A percentile compares a stretch with the other conserved stretches of the same genome.
Conservation (phyloP, 2,329 filamentous ascomycete species). For the Fusarium lyarnte region DNA sequence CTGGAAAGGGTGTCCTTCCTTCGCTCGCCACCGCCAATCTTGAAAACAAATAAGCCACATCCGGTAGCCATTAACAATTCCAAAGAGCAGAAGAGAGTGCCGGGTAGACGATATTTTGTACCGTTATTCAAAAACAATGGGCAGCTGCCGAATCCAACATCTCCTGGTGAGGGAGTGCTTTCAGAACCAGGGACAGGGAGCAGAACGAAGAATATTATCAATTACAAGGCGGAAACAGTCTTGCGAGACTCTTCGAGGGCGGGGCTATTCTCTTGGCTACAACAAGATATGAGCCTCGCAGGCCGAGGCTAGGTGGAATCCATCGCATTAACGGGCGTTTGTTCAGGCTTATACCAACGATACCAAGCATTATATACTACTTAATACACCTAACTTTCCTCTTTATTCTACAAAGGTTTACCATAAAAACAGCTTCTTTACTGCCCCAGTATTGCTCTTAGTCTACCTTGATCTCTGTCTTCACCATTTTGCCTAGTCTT, state of each 20-base stretch:
- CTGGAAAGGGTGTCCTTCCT: not conserved
- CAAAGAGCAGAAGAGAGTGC: not conserved
- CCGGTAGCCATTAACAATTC: not conserved
- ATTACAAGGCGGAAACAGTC: conserved; percentile 7
- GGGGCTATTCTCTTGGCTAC: conserved; percentile 17
- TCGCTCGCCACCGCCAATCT: not conserved
- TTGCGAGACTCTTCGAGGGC: conserved; percentile 20
- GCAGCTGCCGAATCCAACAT: conserved; percentile 24
- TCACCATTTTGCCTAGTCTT: not conserved
- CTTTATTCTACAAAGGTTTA: not conserved
- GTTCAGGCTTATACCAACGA: not conserved
- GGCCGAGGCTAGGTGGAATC: not conserved
- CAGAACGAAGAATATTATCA: not conserved
- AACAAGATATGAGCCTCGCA: conserved; percentile 28
- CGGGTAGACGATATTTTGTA: conserved; percentile 34
- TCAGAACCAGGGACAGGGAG: not conserved
- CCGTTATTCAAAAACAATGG: conserved; percentile 27
- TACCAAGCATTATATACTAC: too few relatives aligned
- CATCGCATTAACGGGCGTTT: not conserved
- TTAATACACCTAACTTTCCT: not conserved
- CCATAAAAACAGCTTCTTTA: too few relatives aligned
- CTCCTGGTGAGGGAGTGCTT: not conserved
- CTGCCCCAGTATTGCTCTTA: too few relatives aligned
- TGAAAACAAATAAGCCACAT: not conserved
- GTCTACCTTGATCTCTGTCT: not conserved